Evolutionary conservation across 2,329 filamentous ascomycete genomes (phyloP).

Genomic region (Exophiala oligosperma): DNA sequence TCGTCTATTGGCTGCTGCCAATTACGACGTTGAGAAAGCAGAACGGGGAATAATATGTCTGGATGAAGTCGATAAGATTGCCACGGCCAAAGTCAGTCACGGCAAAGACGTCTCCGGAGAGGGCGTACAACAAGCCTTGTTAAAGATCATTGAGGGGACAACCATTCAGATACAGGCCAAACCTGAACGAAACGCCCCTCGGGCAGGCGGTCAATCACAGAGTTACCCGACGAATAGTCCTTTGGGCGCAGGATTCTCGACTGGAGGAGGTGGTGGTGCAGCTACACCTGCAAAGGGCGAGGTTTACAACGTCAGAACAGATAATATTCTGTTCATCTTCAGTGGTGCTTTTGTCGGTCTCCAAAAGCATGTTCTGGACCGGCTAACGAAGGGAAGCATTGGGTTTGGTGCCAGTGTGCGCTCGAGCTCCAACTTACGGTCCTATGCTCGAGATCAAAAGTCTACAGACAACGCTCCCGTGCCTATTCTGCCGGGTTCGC

Average conservation of each 20-base stretch:
- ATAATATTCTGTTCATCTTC: slow-evolving; percentile 96
- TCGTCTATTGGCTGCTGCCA: slow-evolving; percentile 81
- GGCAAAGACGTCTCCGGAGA: slow-evolving; percentile 94
- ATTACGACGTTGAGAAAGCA: slow-evolving; percentile 80
- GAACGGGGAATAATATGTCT: slow-evolving; percentile 93
- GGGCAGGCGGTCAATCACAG: slow-evolving; percentile 38
- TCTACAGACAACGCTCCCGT: slow-evolving; percentile 40
- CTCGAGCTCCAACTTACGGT: slow-evolving; percentile 37
- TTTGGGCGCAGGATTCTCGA: slow-evolving; percentile 32
- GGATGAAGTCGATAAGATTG: slow-evolving; percentile 97
- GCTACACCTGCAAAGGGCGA: slow-evolving; percentile 54
- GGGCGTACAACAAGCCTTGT: slow-evolving; percentile 90
- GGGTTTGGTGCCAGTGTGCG: slow-evolving; percentile 87
- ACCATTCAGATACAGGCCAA: slow-evolving; percentile 92
- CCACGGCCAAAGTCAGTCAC: slow-evolving; percentile 80
- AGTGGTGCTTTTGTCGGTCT: slow-evolving; percentile 93
- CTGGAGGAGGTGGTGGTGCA: slow-evolving; percentile 33
- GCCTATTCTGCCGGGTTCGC: slow-evolving; percentile 61
- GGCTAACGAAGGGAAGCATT: slow-evolving; percentile 83
- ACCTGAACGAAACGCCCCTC: slow-evolving; percentile 45
- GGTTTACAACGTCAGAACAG: slow-evolving; percentile 77
- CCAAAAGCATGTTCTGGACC: slow-evolving; percentile 80
- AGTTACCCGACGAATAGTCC: slow-evolving; percentile 42
- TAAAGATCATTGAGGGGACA: slow-evolving; percentile 95
- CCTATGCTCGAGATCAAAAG: slow-evolving; percentile 29